phyloP scores from a whole-genome alignment of 2,329 filamentous ascomycete genomes.

The Raffaelea deltoideospora region DNA sequence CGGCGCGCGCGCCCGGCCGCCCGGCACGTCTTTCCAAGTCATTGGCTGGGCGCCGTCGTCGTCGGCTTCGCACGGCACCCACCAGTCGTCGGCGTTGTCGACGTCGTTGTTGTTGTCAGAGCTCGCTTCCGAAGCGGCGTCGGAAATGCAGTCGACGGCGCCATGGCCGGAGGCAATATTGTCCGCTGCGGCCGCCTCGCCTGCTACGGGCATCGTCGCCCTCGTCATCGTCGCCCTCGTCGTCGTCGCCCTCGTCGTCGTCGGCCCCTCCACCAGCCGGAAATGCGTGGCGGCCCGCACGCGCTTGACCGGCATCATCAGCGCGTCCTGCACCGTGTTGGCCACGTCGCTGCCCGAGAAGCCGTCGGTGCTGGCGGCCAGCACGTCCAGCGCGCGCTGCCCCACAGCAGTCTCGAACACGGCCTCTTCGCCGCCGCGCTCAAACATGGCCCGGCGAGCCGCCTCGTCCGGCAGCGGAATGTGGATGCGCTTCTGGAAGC shows the following conservation, averaged over 20 bases:
- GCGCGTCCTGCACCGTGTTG: slow-evolving; percentile 4
- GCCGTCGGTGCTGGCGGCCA: slow-evolving; percentile 67
- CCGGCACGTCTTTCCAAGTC: slow-evolving; percentile 4
- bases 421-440: slow-evolving; percentile 63
- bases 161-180: too few relatives aligned
- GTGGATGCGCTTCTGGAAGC: slow-evolving; percentile 60
- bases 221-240: too few relatives aligned
- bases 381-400: slow-evolving; percentile 38
- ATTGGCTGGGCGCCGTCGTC: slow-evolving; percentile 1
- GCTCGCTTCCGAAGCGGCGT: too few relatives aligned
- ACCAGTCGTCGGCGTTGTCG: not conserved
- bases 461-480: slow-evolving; percentile 86
- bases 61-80: slow-evolving; percentile 1
- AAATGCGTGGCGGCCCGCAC: slow-evolving; percentile 2
- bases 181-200: too few relatives aligned
- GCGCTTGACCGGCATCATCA: slow-evolving; percentile 3
- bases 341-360: slow-evolving; percentile 49
- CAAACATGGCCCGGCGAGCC: slow-evolving; percentile 59
- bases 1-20: not conserved
- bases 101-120: too few relatives aligned
- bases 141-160: too few relatives aligned
- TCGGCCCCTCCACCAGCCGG: too few relatives aligned
- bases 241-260: too few relatives aligned
- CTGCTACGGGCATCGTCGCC: too few relatives aligned
- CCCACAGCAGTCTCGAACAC: slow-evolving; percentile 61